Base-by-base conservation (phyloP, 257 asterid species). In the Salvia rosmarinus region DNA sequence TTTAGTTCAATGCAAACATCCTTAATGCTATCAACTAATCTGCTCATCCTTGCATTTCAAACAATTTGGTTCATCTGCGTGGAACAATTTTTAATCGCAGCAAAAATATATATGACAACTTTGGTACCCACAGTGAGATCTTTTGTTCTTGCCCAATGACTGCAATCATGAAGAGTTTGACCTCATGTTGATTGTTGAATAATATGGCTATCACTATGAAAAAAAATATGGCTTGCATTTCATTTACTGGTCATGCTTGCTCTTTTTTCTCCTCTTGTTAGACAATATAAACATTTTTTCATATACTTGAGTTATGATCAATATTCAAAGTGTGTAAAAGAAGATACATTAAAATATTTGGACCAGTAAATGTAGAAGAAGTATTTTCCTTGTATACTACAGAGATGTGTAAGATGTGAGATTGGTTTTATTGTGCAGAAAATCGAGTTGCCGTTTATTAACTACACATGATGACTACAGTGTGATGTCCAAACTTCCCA, bases 381-480 rank as follows among this genome's bases (percentile, higher is more conserved):
- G 14, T 30, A 12, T 40, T 39, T 20, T 70, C 44, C 47, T 6
- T 55, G 16, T 34, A 25, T 61, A 34, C 61, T 47, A 6, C 51
- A 34, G 34, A 73, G 64, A 62, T 70, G 37, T 78, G 51, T 68
- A 65, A 77, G 68, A 76, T 62, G 20, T 74, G 44, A 44, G 34
- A 20, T 57, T 19, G 49, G 51, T 43, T 71, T 61, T 34, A 51
- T 79, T 78, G 20, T 77, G 86, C 95, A 91, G 99, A 81, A 87
- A 87, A 87, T 40, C 92, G 63, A 84, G 88, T 60, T 95, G 99
- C 79, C 86, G 88, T 64, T 80, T 95, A 60, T 81, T 95, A 75
- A 86, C 87, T 68, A 89, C 99, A 75, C 99, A 95, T 73, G 97
- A 95, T 77, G 99, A 95, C 88, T 89, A 95, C 69, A 89, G 96